Evolutionary conservation across 2,329 filamentous ascomycete genomes (phyloP), one percentile per base, ranked within the genome.

Genomic region (Davidsoniella neocaledoniae): DNA sequence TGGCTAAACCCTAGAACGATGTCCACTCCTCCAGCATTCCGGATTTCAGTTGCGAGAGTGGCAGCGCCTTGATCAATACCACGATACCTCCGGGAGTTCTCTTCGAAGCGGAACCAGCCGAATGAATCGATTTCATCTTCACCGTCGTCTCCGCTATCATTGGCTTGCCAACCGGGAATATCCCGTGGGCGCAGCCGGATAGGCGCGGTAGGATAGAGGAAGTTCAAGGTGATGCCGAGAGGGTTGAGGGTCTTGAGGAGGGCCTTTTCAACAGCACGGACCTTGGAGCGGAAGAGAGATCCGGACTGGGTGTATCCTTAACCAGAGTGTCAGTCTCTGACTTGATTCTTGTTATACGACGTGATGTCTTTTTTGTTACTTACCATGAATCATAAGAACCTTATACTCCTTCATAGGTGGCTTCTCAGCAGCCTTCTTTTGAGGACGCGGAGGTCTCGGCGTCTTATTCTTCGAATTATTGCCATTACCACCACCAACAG

Each of bases 281-380:
- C 93, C 68, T 95, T 95, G 63, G 81, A 76, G 62, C 78, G 81
- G 74, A 95, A 95, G 55, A 87, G 70, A 3, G 80, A 65, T 3
- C 88, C 87, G 25, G 85, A 93, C 70, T 96, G 90, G 6, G 90
- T 94, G 74, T 80, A 95, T 64, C 90, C 83, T 80, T 51, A 9
- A 37, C 14, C 46, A 49, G 6, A 25, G 25, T 36, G 43, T 47
- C 9, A 49, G 29, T 12, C 8, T 33, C 29, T 33, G 8, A 12
- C 29, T 33, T 12, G 29, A 9, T 10, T 33, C 29, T 33, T 12
- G 29, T 33, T 33, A 33, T 33, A 33, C 8, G 29, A 29, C 21
- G 21, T 39, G 25, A 17, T 8, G 16, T 41, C 4, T 19, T n/a
- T 19, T 12, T 48, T 10, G 14, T 25, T 19, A 49, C 64, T 50